phyloP scores from a whole-genome alignment of 2,329 filamentous ascomycete genomes.

The Aureobasidium leucospermi region DNA sequence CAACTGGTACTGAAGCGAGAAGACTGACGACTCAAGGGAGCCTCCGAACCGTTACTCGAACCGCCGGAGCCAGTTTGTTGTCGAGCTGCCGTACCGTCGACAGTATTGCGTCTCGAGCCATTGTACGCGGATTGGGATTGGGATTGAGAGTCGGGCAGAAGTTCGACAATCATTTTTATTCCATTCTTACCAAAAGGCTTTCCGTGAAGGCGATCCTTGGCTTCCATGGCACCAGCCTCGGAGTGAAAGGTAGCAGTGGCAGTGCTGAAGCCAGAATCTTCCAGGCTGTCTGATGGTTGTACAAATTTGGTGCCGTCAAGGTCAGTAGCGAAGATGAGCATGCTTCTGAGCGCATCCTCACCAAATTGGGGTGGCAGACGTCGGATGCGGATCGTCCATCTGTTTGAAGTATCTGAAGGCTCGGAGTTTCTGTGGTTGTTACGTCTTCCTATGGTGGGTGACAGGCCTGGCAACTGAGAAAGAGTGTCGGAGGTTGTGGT shows the following conservation, averaged over 20 bases:
- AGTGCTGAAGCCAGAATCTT: conserved; percentile 40
- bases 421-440: conserved; percentile 9
- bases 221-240: conserved; percentile 51
- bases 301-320: conserved; percentile 53
- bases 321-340: conserved; percentile 52
- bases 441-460: conserved; percentile 35
- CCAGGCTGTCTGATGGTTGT: conserved; percentile 33
- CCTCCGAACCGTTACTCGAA: conserved; percentile 39
- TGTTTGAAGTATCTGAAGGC: not conserved
- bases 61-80: conserved; percentile 37
- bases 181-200: conserved; percentile 56
- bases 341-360: conserved; percentile 52
- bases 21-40: conserved; percentile 40
- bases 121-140: conserved; percentile 19
- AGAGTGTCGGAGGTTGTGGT: not conserved
- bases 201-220: conserved; percentile 51
- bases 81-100: conserved; percentile 40
- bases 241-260: conserved; percentile 54
- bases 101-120: conserved; percentile 44
- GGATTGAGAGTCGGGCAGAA: conserved; percentile 34
- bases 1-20: conserved; percentile 55
- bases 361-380: conserved; percentile 53
- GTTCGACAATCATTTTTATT: conserved; percentile 51
- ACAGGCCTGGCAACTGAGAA: conserved; percentile 32
- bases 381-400: conserved; percentile 46